Base-by-base conservation (phyloP, 129 eudicot species). In the Flaveria bidentis region DNA sequence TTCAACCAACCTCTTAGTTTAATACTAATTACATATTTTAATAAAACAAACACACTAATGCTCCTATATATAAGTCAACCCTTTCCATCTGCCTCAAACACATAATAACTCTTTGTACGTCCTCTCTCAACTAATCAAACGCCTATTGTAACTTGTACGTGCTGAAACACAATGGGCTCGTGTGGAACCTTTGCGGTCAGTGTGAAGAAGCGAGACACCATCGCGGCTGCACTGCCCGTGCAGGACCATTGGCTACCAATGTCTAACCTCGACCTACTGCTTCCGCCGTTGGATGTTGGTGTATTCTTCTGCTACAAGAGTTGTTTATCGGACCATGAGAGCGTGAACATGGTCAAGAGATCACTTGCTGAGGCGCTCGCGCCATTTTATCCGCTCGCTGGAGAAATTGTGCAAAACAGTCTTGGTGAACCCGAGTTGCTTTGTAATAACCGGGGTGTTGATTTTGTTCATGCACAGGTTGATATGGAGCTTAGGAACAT, bases 361-460 rank as follows among this genome's bases (percentile, higher is more conserved):
- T 76, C 96, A 13, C 60, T 92, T 33, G 88, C 85, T 0, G 74
- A 89, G 70, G 81, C 75, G 2, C 71, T 92, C 20, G 89, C 67
- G 0, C 45, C 80, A 0, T 92, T 73, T 81, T 89, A 87, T 33
- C 82, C 91, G 1, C 79, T 92, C 6, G 91, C 96, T 2, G 96
- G 97, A 20, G 96, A 89, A 76, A 74, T 92, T 9, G 82, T 86
- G 25, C 79, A 71, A 12, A 92, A 92, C 86, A 44, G 16, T 52
- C 61, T 44, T 1, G 88, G 82, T 4, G 97, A 92, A 58, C 93
- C 96, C 2, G 89, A 85, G 85, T 62, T 92, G 53, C 76, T 82
- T 1, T 92, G 93, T 81, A 87, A 89, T 63, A 87, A 87, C 87
- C 83, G 86, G 0, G 97, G 97, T 6, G 91, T 92, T 3, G 90